A percentile compares a stretch with the other conserved stretches of the same genome.
phyloP scores from a whole-genome alignment of 2,329 filamentous ascomycete genomes.

The Nemania sp. region DNA sequence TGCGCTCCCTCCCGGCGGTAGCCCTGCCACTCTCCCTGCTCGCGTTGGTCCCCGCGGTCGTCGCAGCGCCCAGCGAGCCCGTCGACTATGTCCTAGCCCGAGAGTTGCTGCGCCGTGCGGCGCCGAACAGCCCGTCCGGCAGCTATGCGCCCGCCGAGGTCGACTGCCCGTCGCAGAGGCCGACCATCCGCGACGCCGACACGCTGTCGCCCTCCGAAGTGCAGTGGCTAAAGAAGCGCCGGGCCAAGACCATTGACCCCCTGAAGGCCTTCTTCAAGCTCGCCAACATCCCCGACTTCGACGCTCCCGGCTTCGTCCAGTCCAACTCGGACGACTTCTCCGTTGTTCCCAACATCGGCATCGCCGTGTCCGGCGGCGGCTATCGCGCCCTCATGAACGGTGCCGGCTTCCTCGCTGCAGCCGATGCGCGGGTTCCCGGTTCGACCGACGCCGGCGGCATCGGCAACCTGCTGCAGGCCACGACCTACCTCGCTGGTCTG shows the following conservation, averaged over 20 bases:
- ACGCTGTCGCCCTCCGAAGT: slow-evolving; percentile 70
- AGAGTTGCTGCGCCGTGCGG: slow-evolving; percentile 41
- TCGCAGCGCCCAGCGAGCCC: slow-evolving; percentile 33
- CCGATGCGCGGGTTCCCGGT: slow-evolving; percentile 66
- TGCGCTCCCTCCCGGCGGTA: slow-evolving; percentile 29
- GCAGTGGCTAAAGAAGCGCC: slow-evolving; percentile 72
- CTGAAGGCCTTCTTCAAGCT: slow-evolving; percentile 74
- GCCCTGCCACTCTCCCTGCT: slow-evolving; percentile 32
- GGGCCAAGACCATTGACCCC: slow-evolving; percentile 74
- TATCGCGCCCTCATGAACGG: slow-evolving; percentile 74
- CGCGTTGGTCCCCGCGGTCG: slow-evolving; percentile 32
- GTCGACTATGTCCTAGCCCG: slow-evolving; percentile 21
- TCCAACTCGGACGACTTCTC: slow-evolving; percentile 68
- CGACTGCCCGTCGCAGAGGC: slow-evolving; percentile 70
- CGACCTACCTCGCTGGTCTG: slow-evolving; percentile 74
- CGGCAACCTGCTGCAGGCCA: slow-evolving; percentile 68
- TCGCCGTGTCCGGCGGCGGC: slow-evolving; percentile 73
- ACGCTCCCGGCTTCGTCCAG: slow-evolving; percentile 65
- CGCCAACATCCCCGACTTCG: slow-evolving; percentile 74
- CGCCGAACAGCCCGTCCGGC: slow-evolving; percentile 49
- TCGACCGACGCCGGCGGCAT: slow-evolving; percentile 64
- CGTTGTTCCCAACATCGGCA: slow-evolving; percentile 54
- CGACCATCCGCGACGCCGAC: slow-evolving; percentile 67
- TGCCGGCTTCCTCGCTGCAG: slow-evolving; percentile 69
- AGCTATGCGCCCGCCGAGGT: slow-evolving; percentile 73